These are phyloP conservation scores for Suillus placidus DNA, from an alignment of 768 basidiomycete genomes.

Conservation along the genomic window DNA sequence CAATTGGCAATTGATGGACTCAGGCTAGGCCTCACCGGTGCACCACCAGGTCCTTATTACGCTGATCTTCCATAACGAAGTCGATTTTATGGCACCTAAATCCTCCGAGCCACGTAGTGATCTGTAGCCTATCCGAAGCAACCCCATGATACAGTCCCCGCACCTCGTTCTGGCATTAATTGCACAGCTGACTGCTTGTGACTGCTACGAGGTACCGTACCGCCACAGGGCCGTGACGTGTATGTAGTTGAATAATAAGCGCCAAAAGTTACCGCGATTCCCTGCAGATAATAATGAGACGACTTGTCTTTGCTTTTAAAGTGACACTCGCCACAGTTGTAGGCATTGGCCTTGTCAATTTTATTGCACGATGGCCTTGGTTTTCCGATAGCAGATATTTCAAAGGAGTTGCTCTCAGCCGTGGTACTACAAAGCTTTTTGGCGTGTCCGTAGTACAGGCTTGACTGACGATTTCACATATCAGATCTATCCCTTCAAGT, in stretches of 20 bases:
- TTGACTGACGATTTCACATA: not conserved
- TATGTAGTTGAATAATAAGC: not conserved
- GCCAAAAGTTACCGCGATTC: not conserved
- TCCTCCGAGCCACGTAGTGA: not conserved
- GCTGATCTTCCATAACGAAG: too few species aligned
- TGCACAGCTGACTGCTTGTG: too few species aligned
- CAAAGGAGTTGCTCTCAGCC: not conserved
- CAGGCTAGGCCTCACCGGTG: too few species aligned
- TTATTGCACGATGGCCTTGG: not conserved
- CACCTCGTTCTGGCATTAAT: not conserved
- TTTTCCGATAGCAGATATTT: not conserved
- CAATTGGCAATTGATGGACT: not conserved
- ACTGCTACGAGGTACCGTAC: not conserved
- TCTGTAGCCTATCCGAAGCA: not conserved
- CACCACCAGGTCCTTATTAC: not conserved
- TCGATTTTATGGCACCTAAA: not conserved
- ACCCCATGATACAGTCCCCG: not conserved
- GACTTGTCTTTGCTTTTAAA: not conserved
- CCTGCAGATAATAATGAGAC: not conserved
- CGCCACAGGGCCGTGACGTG: not conserved
- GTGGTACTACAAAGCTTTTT: not conserved
- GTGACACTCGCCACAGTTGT: not conserved
- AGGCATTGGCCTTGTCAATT: not conserved
- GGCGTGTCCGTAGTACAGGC: not conserved
- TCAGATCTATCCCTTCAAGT: conserved; percentile 16